These are phyloP conservation scores for Musa schizocarpa DNA, from an alignment of 176 grass and related monocot genomes.

Conservation along the genomic window DNA sequence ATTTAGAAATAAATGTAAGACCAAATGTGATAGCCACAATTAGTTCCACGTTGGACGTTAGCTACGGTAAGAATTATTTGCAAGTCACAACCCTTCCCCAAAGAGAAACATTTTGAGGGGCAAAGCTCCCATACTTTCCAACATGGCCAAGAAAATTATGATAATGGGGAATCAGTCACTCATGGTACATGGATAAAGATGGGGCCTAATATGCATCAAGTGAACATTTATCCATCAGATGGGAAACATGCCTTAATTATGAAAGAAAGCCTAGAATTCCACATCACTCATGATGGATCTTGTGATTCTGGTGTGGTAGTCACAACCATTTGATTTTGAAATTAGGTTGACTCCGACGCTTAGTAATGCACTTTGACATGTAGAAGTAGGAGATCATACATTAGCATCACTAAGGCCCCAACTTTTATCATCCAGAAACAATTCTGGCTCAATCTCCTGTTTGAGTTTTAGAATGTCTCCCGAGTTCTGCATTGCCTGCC, in stretches of 20 bases:
- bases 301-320: neutral
- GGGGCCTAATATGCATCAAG: neutral
- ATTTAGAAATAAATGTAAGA: too few species aligned
- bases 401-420: constrained; percentile 65
- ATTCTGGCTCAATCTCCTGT: constrained; percentile 72
- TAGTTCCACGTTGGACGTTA: too few species aligned
- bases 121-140: neutral
- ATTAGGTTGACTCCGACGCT: neutral
- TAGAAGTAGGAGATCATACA: constrained; percentile 26
- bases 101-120: neutral
- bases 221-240: neutral
- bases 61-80: too few species aligned
- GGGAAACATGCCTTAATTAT: neutral
- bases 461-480: constrained; percentile 84
- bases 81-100: too few species aligned
- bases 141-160: too few species aligned
- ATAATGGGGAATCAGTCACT: neutral
- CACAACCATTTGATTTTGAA: neutral
- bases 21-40: too few species aligned
- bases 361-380: neutral
- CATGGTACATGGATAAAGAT: neutral
- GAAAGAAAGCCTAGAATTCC: neutral
- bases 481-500: constrained; percentile 38
- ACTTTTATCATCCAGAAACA: constrained; percentile 63
- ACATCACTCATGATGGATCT: neutral